Base-by-base conservation (phyloP, 148 eudicot genomes). In the Talinum fruticosum region DNA sequence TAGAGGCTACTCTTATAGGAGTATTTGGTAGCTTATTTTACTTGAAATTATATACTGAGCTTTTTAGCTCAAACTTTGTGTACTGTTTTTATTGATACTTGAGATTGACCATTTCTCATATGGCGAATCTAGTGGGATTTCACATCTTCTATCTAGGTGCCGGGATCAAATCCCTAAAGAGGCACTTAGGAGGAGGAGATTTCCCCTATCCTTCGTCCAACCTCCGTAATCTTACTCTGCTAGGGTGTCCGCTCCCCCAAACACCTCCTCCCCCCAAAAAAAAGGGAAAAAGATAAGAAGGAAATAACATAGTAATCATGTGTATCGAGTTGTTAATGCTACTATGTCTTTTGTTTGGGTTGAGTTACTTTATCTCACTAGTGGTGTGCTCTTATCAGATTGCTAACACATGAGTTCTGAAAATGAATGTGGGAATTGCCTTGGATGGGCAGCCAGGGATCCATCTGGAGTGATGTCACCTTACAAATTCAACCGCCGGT, bases 391-490 rank as follows among this genome's bases (percentile, higher is more conserved):
- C 12, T 62, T 29, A 67, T 71, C 81, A 82, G 81, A 79, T 29
- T 36, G 65, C 19, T 68, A 75, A 81, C n/a, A 30, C 26, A 80
- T 88, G 91, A 76, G 78, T 47, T 83, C 83, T 10, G 74, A 66
- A 54, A 47, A 66, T 81, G 75, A 79, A 70, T 68, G 41, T 18
- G 84, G 67, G 81, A 82, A 89, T 32, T 93, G 97, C 84, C 83
- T 79, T 75, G 96, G 90, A 76, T 93, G 89, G 89, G 97, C 93
- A 10, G 97, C 97, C 13, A 87, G 89, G 71, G 96, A 93, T 78
- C 83, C 92, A 38, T 91, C 97, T 44, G 97, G 97, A 69, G 57
- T 83, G 76, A 79, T 93, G n/a, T 93, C 97, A 29, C 97, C 97
- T 76, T 87, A 86, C 74, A 83, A 86, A 57, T 93, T 93, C 73